These are phyloP conservation scores for Fusarium sp. DNA, from an alignment of 2,329 filamentous ascomycete species.

Conservation along the genomic window DNA sequence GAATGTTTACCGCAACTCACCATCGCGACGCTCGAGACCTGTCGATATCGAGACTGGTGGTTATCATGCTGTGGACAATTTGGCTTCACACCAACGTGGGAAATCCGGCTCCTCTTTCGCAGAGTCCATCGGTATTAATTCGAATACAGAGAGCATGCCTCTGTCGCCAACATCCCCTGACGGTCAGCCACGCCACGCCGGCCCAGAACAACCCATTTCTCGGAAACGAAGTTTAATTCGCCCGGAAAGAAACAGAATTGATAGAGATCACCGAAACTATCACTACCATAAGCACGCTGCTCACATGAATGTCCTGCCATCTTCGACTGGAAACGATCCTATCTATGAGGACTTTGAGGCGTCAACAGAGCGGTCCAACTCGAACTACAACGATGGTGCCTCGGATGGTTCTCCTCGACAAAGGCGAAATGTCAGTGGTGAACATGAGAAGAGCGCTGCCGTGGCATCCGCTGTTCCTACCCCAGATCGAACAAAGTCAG, in stretches of 20 bases:
- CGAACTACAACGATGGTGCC: constrained; percentile 59
- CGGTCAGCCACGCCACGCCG: constrained; percentile 50
- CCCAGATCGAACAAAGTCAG: constrained; percentile 60
- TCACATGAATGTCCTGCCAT: constrained; percentile 90
- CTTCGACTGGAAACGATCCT: constrained; percentile 91
- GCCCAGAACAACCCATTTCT: constrained; percentile 55
- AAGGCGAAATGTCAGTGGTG: constrained; percentile 51
- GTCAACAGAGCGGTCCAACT: constrained; percentile 66
- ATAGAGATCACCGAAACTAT: constrained; percentile 91
- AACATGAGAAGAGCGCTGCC: constrained; percentile 51
- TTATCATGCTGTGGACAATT: constrained; percentile 59
- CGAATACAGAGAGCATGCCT: constrained; percentile 66
- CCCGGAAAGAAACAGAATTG: constrained; percentile 88
- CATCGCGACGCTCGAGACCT: constrained; percentile 72
- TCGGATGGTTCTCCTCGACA: constrained; percentile 60
- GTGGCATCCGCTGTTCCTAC: constrained; percentile 51
- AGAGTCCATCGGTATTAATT: constrained; percentile 69
- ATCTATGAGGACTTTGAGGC: constrained; percentile 82
- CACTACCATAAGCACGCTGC: constrained; percentile 95
- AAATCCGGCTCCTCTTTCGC: constrained; percentile 69
- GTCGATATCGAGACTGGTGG: constrained; percentile 77
- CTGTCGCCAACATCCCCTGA: constrained; percentile 60
- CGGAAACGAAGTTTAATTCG: constrained; percentile 91
- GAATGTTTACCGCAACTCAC: constrained; percentile 75
- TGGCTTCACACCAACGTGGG: constrained; percentile 65